These are phyloP conservation scores for Effrenium voratum DNA, from an alignment of 73 alveolate genomes.

Conservation along the genomic window DNA sequence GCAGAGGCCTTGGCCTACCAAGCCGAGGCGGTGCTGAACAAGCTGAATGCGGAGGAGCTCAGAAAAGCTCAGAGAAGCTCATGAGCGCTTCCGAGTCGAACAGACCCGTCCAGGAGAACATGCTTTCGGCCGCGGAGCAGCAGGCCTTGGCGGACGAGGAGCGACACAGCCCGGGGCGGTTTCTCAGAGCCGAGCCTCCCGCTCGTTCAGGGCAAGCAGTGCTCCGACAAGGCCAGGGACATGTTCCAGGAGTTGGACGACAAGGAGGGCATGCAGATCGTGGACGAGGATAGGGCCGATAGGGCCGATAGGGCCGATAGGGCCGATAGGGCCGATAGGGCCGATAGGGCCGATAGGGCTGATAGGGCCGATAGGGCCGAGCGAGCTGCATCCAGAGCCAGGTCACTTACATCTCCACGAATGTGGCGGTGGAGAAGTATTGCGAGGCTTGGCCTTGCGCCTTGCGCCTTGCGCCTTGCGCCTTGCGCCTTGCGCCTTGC, in stretches of 20 bases:
- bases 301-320: too few relatives aligned
- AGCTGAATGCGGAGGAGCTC: constrained; percentile 71
- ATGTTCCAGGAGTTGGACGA: constrained; percentile 52
- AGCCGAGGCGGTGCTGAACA: constrained; percentile 64
- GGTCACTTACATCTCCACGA: constrained; percentile 82
- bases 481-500: background rate
- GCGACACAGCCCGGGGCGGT: background rate
- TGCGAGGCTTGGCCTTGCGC: constrained; percentile 4
- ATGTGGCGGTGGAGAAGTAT: constrained; percentile 83
- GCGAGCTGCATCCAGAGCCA: background rate
- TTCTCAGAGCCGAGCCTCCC: background rate
- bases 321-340: too few relatives aligned
- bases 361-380: background rate
- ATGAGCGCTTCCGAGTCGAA: too few relatives aligned
- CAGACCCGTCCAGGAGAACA: constrained; percentile 44
- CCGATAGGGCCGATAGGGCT: too few relatives aligned
- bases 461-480: too few relatives aligned
- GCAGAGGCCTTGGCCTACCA: constrained; percentile 70
- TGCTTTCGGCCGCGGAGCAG: constrained; percentile 44
- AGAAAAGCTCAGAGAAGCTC: too few relatives aligned
- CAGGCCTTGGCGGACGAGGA: constrained; percentile 78
- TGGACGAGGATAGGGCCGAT: constrained; percentile 41
- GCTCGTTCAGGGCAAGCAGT: constrained; percentile 44
- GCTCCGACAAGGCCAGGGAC: constrained; percentile 65
- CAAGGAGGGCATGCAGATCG: constrained; percentile 77